Percentiles rank a stretch among this genome's conserved stretches.
Evolutionary conservation across 169 alveolate species (phyloP).

Genomic region (Plasmodium billcollinsi): DNA sequence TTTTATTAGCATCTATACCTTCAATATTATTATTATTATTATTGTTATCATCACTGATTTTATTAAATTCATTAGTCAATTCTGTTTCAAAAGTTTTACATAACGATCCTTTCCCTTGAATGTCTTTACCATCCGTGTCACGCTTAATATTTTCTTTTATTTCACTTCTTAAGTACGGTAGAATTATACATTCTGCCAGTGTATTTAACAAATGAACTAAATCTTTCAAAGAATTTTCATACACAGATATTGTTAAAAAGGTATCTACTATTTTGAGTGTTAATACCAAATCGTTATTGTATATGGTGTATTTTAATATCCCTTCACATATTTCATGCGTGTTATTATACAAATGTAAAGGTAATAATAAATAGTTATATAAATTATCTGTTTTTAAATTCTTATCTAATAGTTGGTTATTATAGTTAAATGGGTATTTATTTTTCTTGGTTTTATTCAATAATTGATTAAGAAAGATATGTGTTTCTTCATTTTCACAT

Average conservation of each 20-base stretch:
- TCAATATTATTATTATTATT: constrained; percentile 9
- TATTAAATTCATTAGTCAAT: constrained; percentile 14
- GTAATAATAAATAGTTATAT: constrained; percentile 15
- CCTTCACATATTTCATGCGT: constrained; percentile 52
- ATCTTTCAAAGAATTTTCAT: constrained; percentile 66
- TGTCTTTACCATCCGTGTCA: neutral
- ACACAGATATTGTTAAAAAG: constrained; percentile 50
- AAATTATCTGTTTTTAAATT: constrained; percentile 15
- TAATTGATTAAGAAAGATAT: constrained; percentile 52
- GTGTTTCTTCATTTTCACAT: constrained; percentile 63
- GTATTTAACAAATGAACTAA: constrained; percentile 65
- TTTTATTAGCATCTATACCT: neutral
- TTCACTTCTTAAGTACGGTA: constrained; percentile 68
- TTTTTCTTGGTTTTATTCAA: constrained; percentile 25
- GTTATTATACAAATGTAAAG: constrained; percentile 57
- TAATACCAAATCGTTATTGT: constrained; percentile 48
- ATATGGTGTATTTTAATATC: constrained; percentile 67
- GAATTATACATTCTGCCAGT: constrained; percentile 69
- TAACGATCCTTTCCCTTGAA: neutral
- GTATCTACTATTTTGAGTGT: constrained; percentile 67
- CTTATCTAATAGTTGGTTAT: constrained; percentile 11
- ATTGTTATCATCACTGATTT: neutral
- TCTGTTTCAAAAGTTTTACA: constrained; percentile 10
- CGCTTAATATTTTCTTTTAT: constrained; percentile 13
- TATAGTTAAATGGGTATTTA: constrained; percentile 17